Evolutionary conservation across 768 basidiomycete genomes (phyloP).

Genomic region (Dentipellis sp.): DNA sequence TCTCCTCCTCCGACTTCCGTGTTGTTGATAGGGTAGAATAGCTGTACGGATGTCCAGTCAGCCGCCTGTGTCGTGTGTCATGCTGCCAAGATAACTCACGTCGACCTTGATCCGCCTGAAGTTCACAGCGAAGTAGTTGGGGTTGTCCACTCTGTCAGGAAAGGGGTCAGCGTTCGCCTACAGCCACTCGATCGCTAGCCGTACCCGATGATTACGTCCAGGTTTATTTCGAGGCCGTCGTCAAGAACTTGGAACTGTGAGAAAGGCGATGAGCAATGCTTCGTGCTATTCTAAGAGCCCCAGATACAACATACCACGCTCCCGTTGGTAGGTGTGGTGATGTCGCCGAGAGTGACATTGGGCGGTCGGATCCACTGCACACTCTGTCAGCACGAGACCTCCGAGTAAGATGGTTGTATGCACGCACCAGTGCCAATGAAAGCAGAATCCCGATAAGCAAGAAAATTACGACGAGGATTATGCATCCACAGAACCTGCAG

Average conservation of each 20-base stretch:
- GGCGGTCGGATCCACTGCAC: slow-evolving; percentile 73
- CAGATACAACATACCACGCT: background rate
- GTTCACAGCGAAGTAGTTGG: slow-evolving; percentile 68
- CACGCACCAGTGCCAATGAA: slow-evolving; percentile 55
- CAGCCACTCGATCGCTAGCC: slow-evolving; percentile 6
- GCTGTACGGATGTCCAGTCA: slow-evolving; percentile 26
- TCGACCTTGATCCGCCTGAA: slow-evolving; percentile 57
- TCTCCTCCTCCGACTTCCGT: slow-evolving; percentile 59
- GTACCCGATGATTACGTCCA: slow-evolving; percentile 9
- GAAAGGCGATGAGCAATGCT: background rate
- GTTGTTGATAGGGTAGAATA: slow-evolving; percentile 69
- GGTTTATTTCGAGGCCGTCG: slow-evolving; percentile 10
- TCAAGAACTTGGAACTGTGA: slow-evolving; percentile 1
- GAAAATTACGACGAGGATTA: slow-evolving; percentile 55
- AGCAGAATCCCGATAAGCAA: slow-evolving; percentile 58
- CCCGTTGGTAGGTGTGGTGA: slow-evolving; percentile 17
- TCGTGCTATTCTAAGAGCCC: background rate
- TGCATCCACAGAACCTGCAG: slow-evolving; percentile 71
- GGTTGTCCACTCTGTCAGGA: slow-evolving; percentile 59
- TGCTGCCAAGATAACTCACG: slow-evolving; percentile 25
- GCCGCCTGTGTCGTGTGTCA: background rate
- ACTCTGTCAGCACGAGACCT: slow-evolving; percentile 2
- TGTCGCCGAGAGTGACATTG: slow-evolving; percentile 46
- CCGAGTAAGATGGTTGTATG: background rate
- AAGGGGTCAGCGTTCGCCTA: background rate